Evolutionary conservation across 140 eudicot species (phyloP).

Genomic region (Erigeron philadelphicus): DNA sequence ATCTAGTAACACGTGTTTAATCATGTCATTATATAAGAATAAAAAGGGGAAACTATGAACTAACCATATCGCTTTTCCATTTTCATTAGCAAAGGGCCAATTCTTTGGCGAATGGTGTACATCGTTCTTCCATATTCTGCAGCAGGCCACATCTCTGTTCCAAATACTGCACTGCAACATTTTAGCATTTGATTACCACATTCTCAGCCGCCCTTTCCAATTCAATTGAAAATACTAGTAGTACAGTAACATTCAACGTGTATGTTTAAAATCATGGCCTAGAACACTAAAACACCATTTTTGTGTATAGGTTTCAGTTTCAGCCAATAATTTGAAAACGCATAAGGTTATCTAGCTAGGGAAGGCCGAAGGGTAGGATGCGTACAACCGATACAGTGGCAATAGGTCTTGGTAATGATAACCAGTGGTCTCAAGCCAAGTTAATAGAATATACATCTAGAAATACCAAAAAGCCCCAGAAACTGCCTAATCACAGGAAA

Average conservation of each 20-base stretch:
- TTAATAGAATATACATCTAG: no score
- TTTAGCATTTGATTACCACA: slow-evolving; percentile 30
- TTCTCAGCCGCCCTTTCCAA: slow-evolving; percentile 10
- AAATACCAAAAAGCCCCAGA: background rate
- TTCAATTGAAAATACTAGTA: background rate
- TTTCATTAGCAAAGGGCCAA: slow-evolving; percentile 86
- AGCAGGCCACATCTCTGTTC: slow-evolving; percentile 98
- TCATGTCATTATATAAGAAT: background rate
- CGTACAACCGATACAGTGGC: no score
- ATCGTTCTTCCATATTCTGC: slow-evolving; percentile 98
- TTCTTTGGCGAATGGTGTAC: slow-evolving; percentile 83
- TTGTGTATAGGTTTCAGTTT: background rate
- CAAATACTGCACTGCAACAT: slow-evolving; percentile 83
- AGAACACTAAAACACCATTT: slow-evolving; percentile 13
- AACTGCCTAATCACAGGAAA: background rate
- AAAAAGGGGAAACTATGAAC: slow-evolving; percentile 15
- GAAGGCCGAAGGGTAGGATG: no score
- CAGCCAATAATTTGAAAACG: background rate
- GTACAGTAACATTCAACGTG: background rate
- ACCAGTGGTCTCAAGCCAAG: no score
- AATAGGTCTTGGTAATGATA: no score
- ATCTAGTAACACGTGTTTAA: background rate
- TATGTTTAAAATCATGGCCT: background rate
- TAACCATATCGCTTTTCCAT: slow-evolving; percentile 90
- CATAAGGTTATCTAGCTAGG: no score